Evolutionary conservation across 805 yeast species (phyloP), one percentile per base, ranked within the genome.

Genomic region (Priceomyces fermenticarens): DNA sequence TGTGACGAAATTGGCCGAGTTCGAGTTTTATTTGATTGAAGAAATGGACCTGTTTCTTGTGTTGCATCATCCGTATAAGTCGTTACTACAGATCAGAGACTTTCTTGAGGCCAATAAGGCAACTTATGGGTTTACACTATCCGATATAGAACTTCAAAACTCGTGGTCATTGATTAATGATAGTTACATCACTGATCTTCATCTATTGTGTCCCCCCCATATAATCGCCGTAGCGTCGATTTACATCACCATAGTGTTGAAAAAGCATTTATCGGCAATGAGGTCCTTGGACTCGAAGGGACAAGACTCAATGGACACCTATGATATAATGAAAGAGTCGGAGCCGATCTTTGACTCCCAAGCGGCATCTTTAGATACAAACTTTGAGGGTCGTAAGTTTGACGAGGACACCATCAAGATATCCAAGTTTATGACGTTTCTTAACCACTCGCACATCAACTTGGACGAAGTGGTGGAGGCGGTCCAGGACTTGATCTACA

Each of bases 121-220:
- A 3, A 30, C 41, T 6, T 62, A 51, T 49, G 70, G 62, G 36
- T 57, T 70, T 27, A 43, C 49, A 10, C 54, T 85, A 3, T 57
- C 78, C 0, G 72, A 77, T 2, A 86, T 80, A 32, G 97, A 90
- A 53, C 58, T 85, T 26, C 97, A 91, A 55, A 80, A 85, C 34
- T 73, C 87, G 8, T 93, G 98, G 97, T 84, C 95, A 0, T 71
- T 90, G 38, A 76, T 93, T 29, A 93, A 89, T 59, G 98, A 91
- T 57, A 79, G 90, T 47, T 90, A 85, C 59, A 81, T 88, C 34
- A 88, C 96, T 0, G 98, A 93, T 58, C 67, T 87, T 12, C 91
- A 88, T 42, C 62, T 93, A 35, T 58, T 90, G 11, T 83, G 79
- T 47, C 91, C 98, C 0, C 99, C 99, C 0, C 96, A 90, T 63